Evolutionary conservation across 805 yeast species (phyloP), one percentile per base, ranked within the genome.

Genomic region (Grigorovia humatica): DNA sequence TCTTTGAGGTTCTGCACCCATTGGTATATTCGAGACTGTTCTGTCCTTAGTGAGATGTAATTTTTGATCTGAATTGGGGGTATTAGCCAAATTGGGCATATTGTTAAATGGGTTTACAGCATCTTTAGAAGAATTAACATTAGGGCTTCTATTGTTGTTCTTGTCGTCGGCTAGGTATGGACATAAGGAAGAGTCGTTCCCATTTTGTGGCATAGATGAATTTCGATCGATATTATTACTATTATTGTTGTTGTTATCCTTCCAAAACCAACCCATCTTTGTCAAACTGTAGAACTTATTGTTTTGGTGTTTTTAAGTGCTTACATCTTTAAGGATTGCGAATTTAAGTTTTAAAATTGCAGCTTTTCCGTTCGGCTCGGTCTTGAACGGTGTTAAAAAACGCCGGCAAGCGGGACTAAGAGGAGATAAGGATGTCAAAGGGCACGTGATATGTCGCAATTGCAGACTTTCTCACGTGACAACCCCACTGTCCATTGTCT

Each of bases 221-320:
- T 78, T 77, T n/a, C n/a, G n/a, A 53, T 78, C 74, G 54, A 60
- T 64, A 4, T 65, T 53, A 29, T 48, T 43, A 30, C 8, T 7
- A 12, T 9, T 42, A 38, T 13, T 9, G 15, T 35, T 19, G 17
- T 30, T 45, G 19, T 48, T 29, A 50, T 75, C 80, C 45, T 91
- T 84, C 96, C 96, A 88, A 65, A 88, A 87, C 88, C 93, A 86
- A 58, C 96, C 96, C 96, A 86, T 86, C 9, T 35, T 66, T 12
- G 7, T 30, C 20, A 23, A 23, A 23, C 6, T 23, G 27, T 6
- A 23, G 27, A 23, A 23, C 27, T 23, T 23, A 23, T 23, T 23
- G 27, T 23, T 23, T 23, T 3, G 27, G 27, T 23, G 6, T 23
- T 23, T 23, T 23, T 23, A 23, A 23, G 27, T 23, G 27, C 6